Evolutionary conservation across 305 asterid genomes (phyloP), one percentile per base, ranked within the genome.

Genomic region (Withania somnifera): DNA sequence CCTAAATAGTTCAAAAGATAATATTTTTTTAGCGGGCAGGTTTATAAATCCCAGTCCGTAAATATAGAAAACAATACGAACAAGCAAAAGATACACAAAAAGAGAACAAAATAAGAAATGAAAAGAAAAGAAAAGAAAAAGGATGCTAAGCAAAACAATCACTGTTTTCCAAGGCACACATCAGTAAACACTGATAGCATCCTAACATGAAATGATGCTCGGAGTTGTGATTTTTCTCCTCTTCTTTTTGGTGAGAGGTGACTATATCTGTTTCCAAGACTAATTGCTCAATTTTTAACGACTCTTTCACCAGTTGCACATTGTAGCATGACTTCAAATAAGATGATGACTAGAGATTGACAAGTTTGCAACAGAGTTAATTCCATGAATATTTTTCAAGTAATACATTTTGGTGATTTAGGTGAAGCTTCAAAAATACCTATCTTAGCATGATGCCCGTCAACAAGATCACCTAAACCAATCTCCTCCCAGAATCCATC

Each of bases 401-500:
- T 45, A 26, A 67, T 68, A 81, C 20, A 80, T 79, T 85, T 84
- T 67, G 14, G 54, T 38, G 34, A 58, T 81, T 60, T 61, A 54
- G 20, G 40, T 76, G 53, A 57, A 75, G 66, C 56, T 77, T 58
- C 78, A 82, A 67, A 51, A 87, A 79, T 88, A 93, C 99, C 99
- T 77, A 96, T 94, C 90, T 93, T 96, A 78, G 98, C 89, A 90
- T 96, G 99, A 89, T 94, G 99, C 80, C 95, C 90, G 80, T 96
- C 98, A 84, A 93, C 90, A 82, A 96, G 98, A 87, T 96, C 99
- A 77, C 94, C 93, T 86, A 96, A 90, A 30, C 98, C 99, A 88
- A 96, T 94, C 91, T 94, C 98, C 89, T 89, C 98, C 97, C 93
- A 96, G 68, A 96, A 96, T 22, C 88, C 94, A 88, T 96, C 99